These are phyloP conservation scores for Blastomyces gilchristii DNA, from an alignment of 2,329 filamentous ascomycete species.

Conservation along the genomic window DNA sequence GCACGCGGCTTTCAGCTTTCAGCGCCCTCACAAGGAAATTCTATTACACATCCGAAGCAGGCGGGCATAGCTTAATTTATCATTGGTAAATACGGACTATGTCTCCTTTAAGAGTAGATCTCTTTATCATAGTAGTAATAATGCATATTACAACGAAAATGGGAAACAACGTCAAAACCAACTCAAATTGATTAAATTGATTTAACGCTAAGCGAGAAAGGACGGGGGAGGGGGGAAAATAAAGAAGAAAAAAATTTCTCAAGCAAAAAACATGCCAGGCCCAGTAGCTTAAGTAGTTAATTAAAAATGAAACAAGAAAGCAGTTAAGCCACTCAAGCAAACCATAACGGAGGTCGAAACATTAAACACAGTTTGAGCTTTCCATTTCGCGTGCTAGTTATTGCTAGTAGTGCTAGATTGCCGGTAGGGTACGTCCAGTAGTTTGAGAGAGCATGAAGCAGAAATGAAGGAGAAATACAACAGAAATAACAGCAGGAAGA, in stretches of 20 bases:
- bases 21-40: too few species aligned
- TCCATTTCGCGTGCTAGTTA: slow-evolving; percentile 1
- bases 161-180: too few species aligned
- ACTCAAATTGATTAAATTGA: neutral
- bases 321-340: neutral
- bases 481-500: neutral
- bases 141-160: too few species aligned
- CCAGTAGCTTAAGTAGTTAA: neutral
- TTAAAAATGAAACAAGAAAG: neutral
- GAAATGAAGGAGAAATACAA: neutral
- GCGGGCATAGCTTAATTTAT: too few species aligned
- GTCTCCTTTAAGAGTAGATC: too few species aligned
- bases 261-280: neutral
- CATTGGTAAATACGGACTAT: too few species aligned
- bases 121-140: too few species aligned
- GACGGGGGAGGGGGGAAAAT: too few species aligned
- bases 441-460: neutral
- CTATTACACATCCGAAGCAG: too few species aligned
- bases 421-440: neutral
- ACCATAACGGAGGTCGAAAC: too few species aligned
- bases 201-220: too few species aligned
- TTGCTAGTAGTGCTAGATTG: neutral
- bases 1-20: too few species aligned
- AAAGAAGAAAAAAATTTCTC: neutral
- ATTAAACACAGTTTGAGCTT: neutral